Conservation (phyloP, 129 eudicot species). For the Sambucus nigra region DNA sequence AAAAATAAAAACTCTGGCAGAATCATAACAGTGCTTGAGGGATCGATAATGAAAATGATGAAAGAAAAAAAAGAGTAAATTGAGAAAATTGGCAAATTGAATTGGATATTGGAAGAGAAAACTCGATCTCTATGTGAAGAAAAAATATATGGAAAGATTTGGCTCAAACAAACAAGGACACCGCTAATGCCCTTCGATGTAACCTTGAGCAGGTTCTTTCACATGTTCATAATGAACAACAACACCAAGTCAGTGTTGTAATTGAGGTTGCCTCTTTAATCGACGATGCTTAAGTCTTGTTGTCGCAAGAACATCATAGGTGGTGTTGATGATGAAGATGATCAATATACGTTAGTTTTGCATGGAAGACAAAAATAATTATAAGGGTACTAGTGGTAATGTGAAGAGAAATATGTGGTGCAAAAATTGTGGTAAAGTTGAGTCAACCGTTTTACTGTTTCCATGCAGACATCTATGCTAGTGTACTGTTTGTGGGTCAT, state of each 20-base stretch:
- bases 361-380: slow-evolving; percentile 1
- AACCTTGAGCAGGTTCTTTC: slow-evolving; percentile 65
- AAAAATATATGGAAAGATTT: slow-evolving; percentile 86
- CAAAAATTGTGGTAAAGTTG: slow-evolving; percentile 56
- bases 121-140: slow-evolving; percentile 59
- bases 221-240: slow-evolving; percentile 34
- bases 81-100: slow-evolving; percentile 48
- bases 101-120: slow-evolving; percentile 62
- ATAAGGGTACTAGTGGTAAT: slow-evolving; percentile 9
- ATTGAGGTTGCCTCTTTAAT: slow-evolving; percentile 22
- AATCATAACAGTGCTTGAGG: slow-evolving; percentile 52
- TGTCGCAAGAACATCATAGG: slow-evolving; percentile 50
- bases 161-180: slow-evolving; percentile 86
- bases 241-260: slow-evolving; percentile 10
- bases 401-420: slow-evolving; percentile 30
- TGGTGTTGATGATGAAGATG: slow-evolving; percentile 13
- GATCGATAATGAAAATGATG: slow-evolving; percentile 36
- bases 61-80: slow-evolving; percentile 65
- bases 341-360: neutral
- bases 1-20: slow-evolving; percentile 40
- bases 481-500: slow-evolving; percentile 63
- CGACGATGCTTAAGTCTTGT: slow-evolving; percentile 76
- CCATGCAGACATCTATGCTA: slow-evolving; percentile 92
- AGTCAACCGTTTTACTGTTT: slow-evolving; percentile 66
- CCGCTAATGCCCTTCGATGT: slow-evolving; percentile 63